Evolutionary conservation across 2,329 filamentous ascomycete species (phyloP), one percentile per base, ranked within the genome.

Genomic region (Raffaelea deltoideospora): DNA sequence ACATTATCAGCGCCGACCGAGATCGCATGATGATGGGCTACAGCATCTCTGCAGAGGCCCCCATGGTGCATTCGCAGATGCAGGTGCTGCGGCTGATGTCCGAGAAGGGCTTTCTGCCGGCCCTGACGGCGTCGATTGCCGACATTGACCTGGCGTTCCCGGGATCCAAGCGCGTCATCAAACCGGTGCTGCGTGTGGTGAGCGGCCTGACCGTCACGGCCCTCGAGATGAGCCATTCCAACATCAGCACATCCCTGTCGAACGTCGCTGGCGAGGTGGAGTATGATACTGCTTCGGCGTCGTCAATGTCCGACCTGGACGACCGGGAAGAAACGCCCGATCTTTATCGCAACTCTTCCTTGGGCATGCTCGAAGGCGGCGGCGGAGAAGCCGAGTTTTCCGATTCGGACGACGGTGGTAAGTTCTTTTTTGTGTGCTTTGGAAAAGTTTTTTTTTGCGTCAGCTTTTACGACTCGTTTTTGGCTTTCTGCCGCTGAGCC

Each of bases 91-190:
- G 86, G 46, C 76, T 95, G 41, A 98, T 98, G 90, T 96, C 93
- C 49, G 90, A 98, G 59, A 98, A 96, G 61, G 86, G 92, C 38
- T 94, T 90, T 53, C 78, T 96, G 42, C 73, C 82, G 19, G 81
- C 88, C 33, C 61, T 98, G 41, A 96, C 90, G 2, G 74, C 78
- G 11, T 93, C 92, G 1, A 87, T 98, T 48, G 85, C 90, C 15
- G 92, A 98, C 49, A 80, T 98, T 41, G 90, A 95, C 53, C 72
- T 98, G 42, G 93, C 92, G 47, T 95, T 92, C 56, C 87, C 88
- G 0, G 80, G 83, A 20, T 83, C 92, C 14, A 94, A 93, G 62
- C 76, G 87, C 33, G 87, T 87, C 13, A 85, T 98, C 50, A 98
- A 96, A 60, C 92, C 94, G 55, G 94, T 98, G 37, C 67, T 98